Conservation (phyloP, 331 rosid genomes). For the Phaseolus coccineus region DNA sequence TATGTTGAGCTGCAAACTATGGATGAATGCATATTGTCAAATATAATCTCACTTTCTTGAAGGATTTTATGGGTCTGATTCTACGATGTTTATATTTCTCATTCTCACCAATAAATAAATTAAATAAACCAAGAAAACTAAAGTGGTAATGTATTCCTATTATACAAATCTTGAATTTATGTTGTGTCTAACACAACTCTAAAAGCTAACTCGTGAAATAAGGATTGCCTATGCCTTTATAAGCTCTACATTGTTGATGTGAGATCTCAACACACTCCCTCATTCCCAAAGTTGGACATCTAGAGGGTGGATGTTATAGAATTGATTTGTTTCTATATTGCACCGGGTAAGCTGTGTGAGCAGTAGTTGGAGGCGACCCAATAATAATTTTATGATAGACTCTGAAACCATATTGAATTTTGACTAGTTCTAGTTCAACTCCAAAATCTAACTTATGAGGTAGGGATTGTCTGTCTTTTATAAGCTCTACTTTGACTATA, state of each 20-base stretch:
- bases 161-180: neutral
- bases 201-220: neutral
- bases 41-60: slow-evolving; percentile 11
- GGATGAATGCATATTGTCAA: slow-evolving; percentile 14
- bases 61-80: slow-evolving; percentile 30
- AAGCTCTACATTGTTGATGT: neutral
- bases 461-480: neutral
- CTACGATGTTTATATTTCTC: slow-evolving; percentile 1
- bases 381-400: neutral
- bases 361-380: neutral
- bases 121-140: neutral
- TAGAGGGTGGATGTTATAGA: neutral
- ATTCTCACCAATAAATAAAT: neutral
- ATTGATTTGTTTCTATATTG: neutral
- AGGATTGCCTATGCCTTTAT: neutral
- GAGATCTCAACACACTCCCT: neutral
- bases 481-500: neutral
- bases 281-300: neutral
- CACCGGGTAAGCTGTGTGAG: neutral
- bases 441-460: neutral
- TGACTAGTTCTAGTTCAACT: neutral
- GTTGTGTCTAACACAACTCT: neutral
- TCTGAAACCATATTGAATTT: neutral
- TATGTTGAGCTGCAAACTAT: slow-evolving; percentile 1
- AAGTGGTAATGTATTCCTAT: neutral